phyloP scores from a whole-genome alignment of 129 eudicot species.

The Helianthus tuberosus region DNA sequence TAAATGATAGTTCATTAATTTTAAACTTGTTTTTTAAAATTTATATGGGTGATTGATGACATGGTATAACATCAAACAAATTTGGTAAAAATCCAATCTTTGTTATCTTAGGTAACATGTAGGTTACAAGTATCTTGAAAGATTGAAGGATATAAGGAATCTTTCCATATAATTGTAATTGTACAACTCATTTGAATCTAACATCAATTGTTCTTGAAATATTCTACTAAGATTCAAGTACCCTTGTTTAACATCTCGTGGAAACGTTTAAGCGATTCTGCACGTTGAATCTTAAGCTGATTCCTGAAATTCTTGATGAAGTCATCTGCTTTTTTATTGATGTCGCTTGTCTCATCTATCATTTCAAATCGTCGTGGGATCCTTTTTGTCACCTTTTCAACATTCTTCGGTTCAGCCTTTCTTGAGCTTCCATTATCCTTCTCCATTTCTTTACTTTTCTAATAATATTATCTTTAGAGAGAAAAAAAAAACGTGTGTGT shows the following conservation, averaged over 20 bases:
- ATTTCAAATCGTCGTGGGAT: constrained; percentile 22
- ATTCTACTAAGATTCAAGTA: constrained; percentile 17
- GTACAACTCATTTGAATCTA: too few species aligned
- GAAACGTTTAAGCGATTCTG: constrained; percentile 46
- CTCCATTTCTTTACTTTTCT: too few species aligned
- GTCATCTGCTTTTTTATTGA: constrained; percentile 50
- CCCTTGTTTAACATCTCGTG: constrained; percentile 41
- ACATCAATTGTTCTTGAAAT: too few species aligned
- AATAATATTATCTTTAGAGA: background rate
- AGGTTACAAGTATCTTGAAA: background rate
- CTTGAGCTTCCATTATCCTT: constrained; percentile 11
- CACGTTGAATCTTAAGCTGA: constrained; percentile 52
- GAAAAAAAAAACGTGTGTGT: background rate
- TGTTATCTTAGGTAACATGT: background rate
- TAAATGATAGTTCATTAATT: too few species aligned
- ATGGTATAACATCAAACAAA: background rate
- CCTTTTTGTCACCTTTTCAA: constrained; percentile 7
- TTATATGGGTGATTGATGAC: background rate
- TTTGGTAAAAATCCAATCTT: background rate
- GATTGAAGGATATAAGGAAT: constrained; percentile 10
- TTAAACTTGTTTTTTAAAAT: too few species aligned
- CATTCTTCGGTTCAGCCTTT: constrained; percentile 8
- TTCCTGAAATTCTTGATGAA: constrained; percentile 62
- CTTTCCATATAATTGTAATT: background rate
- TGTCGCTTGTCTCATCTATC: constrained; percentile 33